Percentiles rank a stretch among this genome's conserved stretches.
Evolutionary conservation across 2,329 filamentous ascomycete species (phyloP).

Genomic region (Parastagonospora nodorum): DNA sequence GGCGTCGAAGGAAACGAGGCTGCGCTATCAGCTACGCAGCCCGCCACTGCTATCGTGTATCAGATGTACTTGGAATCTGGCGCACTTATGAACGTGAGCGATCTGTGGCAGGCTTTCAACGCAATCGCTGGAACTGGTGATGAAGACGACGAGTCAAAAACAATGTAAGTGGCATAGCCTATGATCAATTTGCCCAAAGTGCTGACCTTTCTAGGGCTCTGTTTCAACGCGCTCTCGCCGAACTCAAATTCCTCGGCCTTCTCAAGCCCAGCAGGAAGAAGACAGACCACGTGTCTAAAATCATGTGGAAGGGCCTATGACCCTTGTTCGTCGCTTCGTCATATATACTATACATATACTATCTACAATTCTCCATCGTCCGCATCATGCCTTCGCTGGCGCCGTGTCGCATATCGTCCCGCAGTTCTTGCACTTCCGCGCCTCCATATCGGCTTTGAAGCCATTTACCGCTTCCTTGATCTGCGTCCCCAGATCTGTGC

Average conservation of each 20-base stretch:
- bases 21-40: conserved; percentile 64
- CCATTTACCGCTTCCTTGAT: conserved; percentile 88
- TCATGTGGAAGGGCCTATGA: conserved; percentile 75
- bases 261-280: conserved; percentile 90
- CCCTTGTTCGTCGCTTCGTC: background rate
- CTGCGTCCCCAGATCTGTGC: conserved; percentile 88
- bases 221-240: conserved; percentile 85
- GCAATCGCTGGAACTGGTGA: conserved; percentile 62
- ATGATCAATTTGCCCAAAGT: background rate
- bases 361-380: conserved; percentile 7
- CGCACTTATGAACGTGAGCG: conserved; percentile 75
- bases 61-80: conserved; percentile 80
- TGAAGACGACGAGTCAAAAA: conserved; percentile 54
- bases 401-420: conserved; percentile 75
- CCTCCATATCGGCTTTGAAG: conserved; percentile 72
- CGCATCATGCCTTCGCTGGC: conserved; percentile 49
- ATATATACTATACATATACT: conserved; percentile 17
- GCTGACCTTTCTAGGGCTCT: conserved; percentile 57
- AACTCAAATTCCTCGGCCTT: conserved; percentile 83
- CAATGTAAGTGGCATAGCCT: conserved; percentile 44
- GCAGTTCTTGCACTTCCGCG: conserved; percentile 77
- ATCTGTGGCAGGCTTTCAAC: conserved; percentile 79
- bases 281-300: conserved; percentile 87
- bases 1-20: conserved; percentile 45
- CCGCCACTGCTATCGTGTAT: conserved; percentile 75